Evolutionary conservation across 1,284 basidiomycete species (phyloP), one percentile per base, ranked within the genome.

Genomic region (Malassezia yamatoensis): DNA sequence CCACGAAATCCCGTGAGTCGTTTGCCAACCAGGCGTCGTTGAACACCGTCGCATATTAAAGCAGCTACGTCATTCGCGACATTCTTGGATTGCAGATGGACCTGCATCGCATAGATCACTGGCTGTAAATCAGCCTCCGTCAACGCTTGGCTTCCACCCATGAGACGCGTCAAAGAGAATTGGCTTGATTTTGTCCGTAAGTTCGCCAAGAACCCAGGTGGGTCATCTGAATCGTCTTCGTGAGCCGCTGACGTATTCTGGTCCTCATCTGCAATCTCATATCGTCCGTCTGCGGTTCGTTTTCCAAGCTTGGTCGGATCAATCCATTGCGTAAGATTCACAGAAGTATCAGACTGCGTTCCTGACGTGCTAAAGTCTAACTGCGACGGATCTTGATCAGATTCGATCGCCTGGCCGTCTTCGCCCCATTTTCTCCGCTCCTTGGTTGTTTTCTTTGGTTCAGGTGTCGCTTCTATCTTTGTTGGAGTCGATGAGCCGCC

Each of bases 11-110:
- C 66, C 18, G 64, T 64, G 16, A 73, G 55, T 20, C 65, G 66
- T 78, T 88, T 89, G 11, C 94, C 94, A 7, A 93, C 81, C 37
- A 99, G 79, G 39, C 83, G 84, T 64, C 88, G 83, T 1, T 88
- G 89, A 11, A 98, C 90, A 13, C 86, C 84, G 67, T 93, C 88
- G 72, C 91, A 96, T 3, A 99, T 83, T 75, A 91, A 88, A 59
- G 91, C 87, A 9, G 93, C 81, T 61, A 98, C 94, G 56, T 94
- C 89, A 75, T 84, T 87, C 7, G 94, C 94, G 2, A 99, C 94
- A 68, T 99, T 99, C 80, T 98, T 98, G 77, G 87, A 85, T 87
- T 96, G 96, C 45, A 98, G 80, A 75, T 96, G 93, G 61, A 90
- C 87, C 73, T 93, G 90, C 90, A 98, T 98, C 18, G 84, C 87